A percentile compares a stretch with the other conserved stretches of the same genome.
These are phyloP conservation scores for Ceratocystis papillata DNA, from an alignment of 2,329 filamentous ascomycete genomes.

Conservation along the genomic window DNA sequence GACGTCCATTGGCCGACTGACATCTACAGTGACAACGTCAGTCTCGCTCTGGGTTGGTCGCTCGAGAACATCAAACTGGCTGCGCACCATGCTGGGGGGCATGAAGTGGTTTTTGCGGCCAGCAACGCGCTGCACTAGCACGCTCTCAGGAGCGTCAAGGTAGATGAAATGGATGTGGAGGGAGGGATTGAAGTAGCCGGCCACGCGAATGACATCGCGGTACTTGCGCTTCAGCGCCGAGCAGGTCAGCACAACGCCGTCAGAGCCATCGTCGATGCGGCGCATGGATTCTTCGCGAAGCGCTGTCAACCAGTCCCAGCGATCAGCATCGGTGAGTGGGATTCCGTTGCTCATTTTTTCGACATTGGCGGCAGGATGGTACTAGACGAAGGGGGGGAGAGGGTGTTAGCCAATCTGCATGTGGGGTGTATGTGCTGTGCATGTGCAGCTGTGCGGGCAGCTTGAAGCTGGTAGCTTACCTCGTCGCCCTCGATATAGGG, in stretches of 20 bases:
- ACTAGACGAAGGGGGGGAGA: conserved; percentile 39
- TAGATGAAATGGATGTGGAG: conserved; percentile 89
- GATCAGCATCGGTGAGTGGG: conserved; percentile 81
- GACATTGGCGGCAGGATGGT: conserved; percentile 65
- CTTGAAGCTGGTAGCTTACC: conserved; percentile 38
- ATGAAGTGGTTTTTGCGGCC: conserved; percentile 80
- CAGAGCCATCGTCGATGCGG: conserved; percentile 45
- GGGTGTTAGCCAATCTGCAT: conserved; percentile 27
- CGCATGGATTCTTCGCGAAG: conserved; percentile 58
- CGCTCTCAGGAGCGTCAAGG: conserved; percentile 64
- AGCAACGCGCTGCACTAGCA: conserved; percentile 64
- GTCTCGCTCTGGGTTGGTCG: conserved; percentile 59
- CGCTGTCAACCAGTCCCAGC: conserved; percentile 90
- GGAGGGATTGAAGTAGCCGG: conserved; percentile 60
- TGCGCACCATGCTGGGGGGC: conserved; percentile 89
- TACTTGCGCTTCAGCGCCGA: conserved; percentile 96
- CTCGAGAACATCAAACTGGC: conserved; percentile 83
- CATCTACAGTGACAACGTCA: conserved; percentile 63
- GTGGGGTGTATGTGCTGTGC: conserved; percentile 14
- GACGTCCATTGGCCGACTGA: conserved; percentile 46
- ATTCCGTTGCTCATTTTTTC: conserved; percentile 81
- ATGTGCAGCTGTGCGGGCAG: not conserved
- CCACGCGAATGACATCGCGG: conserved; percentile 77
- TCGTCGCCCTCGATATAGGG: conserved; percentile 71
- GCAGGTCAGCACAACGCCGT: conserved; percentile 88